Evolutionary conservation across 805 yeast species (phyloP), one percentile per base, ranked within the genome.

Genomic region (Yamadazyma ubonensis): DNA sequence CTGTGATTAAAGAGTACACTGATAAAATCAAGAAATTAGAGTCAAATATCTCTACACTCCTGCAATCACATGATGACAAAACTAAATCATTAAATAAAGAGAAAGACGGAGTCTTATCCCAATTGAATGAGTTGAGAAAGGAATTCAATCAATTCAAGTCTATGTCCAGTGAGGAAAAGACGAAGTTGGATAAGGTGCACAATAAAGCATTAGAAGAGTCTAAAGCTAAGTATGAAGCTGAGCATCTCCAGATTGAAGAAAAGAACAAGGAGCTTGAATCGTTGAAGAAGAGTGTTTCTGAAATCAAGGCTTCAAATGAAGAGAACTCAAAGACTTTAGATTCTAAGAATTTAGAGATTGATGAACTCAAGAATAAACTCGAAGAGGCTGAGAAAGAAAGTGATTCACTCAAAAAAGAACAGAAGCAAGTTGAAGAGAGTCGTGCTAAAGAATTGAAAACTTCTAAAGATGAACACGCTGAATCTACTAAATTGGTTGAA

Each of bases 1-100:
- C 76, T 0, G 61, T 72, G 0, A 61, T 75, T 0, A 65, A 71
- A 45, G 78, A 75, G 40, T 76, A 75, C 46, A 61, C 72, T 8
- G 72, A 68, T 21, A 73, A 69, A 48, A 66, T 76, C 6, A 58
- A 63, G 11, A 49, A 45, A 6, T 50, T 78, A 11, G 83, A 78
- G 43, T 66, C 57, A 5, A 51, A 57, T 4, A 25, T 59, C 4
- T 6, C 41, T 3, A 29, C 40, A 1, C 36, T 51, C 2, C 52
- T 54, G 27, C 38, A 35, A 8, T 42, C 35, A 4, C 52, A 46
- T 40, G 45, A 48, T 11, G n/a, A 9, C 5, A 34, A 29, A 29
- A 7, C 16, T 16, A 28, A 29, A 6, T 5, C 22, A 10, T 10
- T 39, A 3, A 7, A 16, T 8, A 12, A 25, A 21, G 39, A 36